phyloP scores from a whole-genome alignment of 2,329 filamentous ascomycete species.

The Aureobasidium zeae region DNA sequence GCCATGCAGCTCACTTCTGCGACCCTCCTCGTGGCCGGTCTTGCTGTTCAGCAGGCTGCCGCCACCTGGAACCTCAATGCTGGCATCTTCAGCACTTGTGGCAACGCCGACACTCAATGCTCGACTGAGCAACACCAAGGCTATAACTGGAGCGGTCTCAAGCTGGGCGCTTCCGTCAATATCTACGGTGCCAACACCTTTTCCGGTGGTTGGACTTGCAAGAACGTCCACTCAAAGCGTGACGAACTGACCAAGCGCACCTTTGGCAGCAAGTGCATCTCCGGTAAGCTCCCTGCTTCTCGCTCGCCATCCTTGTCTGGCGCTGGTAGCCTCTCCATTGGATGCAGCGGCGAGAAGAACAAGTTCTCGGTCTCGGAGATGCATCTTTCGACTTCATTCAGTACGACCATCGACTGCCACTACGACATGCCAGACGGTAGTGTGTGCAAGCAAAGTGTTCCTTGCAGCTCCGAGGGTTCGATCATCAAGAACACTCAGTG shows the following conservation, averaged over 20 bases:
- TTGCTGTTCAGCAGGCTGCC: slow-evolving; percentile 39
- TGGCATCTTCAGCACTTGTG: slow-evolving; percentile 54
- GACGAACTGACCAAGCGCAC: slow-evolving; percentile 42
- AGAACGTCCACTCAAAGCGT: slow-evolving; percentile 51
- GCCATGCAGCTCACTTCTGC: slow-evolving; percentile 24
- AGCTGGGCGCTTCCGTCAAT: slow-evolving; percentile 42
- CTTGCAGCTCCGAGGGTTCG: slow-evolving; percentile 59
- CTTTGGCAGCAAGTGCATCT: slow-evolving; percentile 36
- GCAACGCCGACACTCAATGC: slow-evolving; percentile 70
- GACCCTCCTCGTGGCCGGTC: slow-evolving; percentile 37
- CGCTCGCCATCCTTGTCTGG: slow-evolving; percentile 25
- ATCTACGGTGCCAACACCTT: slow-evolving; percentile 66
- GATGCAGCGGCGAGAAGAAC: slow-evolving; percentile 40
- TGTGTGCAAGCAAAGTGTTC: slow-evolving; percentile 66
- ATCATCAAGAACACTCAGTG: slow-evolving; percentile 78
- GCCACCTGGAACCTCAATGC: slow-evolving; percentile 43
- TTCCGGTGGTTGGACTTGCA: slow-evolving; percentile 64
- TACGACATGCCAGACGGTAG: slow-evolving; percentile 79
- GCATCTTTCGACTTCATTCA: slow-evolving; percentile 63
- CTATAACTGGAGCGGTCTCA: slow-evolving; percentile 54
- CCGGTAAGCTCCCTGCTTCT: slow-evolving; percentile 31
- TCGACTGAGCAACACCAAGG: slow-evolving; percentile 57
- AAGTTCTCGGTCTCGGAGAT: slow-evolving; percentile 68
- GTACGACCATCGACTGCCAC: slow-evolving; percentile 73
- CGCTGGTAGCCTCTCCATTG: slow-evolving; percentile 50